Percentiles rank a stretch among this genome's conserved stretches.
Conservation (phyloP, 768 basidiomycete species). For the Termitomyces sp. region DNA sequence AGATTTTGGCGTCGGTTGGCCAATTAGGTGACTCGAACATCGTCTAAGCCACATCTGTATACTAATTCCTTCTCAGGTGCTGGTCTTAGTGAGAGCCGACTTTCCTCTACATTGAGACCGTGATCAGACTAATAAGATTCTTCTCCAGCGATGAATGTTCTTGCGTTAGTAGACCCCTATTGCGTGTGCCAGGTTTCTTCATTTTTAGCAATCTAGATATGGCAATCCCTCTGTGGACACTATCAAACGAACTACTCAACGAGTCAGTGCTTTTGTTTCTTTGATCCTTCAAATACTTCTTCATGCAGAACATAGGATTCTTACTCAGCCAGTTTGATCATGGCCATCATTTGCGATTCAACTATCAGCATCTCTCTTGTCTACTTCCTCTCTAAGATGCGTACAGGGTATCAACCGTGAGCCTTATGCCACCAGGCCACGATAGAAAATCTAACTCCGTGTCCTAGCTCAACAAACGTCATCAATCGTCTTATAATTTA, state of each 20-base stretch:
- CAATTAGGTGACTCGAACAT: neutral
- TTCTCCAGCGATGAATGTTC: neutral
- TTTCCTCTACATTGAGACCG: neutral
- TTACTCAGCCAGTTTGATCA: neutral
- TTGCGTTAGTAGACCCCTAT: neutral
- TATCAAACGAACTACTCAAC: neutral
- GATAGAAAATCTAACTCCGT: neutral
- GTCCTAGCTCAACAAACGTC: neutral
- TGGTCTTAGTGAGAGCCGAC: neutral
- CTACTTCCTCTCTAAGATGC: neutral
- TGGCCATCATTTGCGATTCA: neutral
- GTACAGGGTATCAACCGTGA: neutral
- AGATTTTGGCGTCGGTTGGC: neutral
- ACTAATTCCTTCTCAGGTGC: neutral
- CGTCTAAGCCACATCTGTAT: too few species aligned
- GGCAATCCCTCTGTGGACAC: neutral
- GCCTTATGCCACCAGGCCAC: too few species aligned
- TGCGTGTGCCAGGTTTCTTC: neutral
- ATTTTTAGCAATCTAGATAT: neutral
- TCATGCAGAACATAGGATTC: neutral
- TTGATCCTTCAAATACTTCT: neutral
- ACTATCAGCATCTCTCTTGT: neutral
- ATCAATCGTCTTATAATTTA: neutral
- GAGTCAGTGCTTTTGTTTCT: neutral
- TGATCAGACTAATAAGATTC: neutral